These are phyloP conservation scores for Phialophora chinensis DNA, from an alignment of 2,329 filamentous ascomycete species.

Conservation along the genomic window DNA sequence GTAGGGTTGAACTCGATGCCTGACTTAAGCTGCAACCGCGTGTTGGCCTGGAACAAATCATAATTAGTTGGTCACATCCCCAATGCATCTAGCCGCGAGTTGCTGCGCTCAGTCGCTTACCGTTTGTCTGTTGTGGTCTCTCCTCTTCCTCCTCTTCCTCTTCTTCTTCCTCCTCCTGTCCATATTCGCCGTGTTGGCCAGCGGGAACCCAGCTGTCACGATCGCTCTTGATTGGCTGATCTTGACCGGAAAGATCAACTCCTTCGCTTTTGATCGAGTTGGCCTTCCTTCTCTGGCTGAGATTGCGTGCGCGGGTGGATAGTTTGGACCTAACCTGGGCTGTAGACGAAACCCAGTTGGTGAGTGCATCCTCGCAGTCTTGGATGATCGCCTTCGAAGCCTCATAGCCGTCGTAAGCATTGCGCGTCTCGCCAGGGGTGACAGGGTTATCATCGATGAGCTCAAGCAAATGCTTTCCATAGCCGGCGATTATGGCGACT, in stretches of 20 bases:
- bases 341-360: conserved; percentile 93
- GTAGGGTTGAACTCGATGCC: background rate
- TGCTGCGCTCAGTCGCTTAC: conserved; percentile 30
- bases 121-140: conserved; percentile 34
- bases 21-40: conserved; percentile 24
- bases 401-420: conserved; percentile 97
- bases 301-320: conserved; percentile 82
- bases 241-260: conserved; percentile 81
- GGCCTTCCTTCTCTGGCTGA: conserved; percentile 82
- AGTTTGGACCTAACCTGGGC: conserved; percentile 87
- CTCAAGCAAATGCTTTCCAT: conserved; percentile 97
- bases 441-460: conserved; percentile 96
- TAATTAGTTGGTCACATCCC: background rate
- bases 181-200: conserved; percentile 59
- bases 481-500: conserved; percentile 95
- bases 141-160: conserved; percentile 45
- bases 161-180: conserved; percentile 52
- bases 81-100: background rate
- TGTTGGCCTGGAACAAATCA: conserved; percentile 28
- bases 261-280: conserved; percentile 67
- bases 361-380: conserved; percentile 95
- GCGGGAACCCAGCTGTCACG: conserved; percentile 82
- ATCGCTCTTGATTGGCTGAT: conserved; percentile 77
- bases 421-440: conserved; percentile 93
- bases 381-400: conserved; percentile 98